Conservation (phyloP, 805 yeast species). For the Sugiyamaella mastotermitis region DNA sequence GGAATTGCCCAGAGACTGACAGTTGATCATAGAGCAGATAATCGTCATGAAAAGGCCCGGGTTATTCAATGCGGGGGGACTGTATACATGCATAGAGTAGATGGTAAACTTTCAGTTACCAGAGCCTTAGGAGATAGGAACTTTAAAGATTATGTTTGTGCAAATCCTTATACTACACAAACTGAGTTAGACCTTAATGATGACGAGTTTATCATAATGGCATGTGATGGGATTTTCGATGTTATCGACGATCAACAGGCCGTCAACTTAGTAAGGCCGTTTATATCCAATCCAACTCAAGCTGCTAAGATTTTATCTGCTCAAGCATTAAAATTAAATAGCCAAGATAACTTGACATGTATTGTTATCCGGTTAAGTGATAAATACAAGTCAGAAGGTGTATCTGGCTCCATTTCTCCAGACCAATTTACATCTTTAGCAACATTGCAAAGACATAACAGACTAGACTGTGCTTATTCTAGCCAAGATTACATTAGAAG, state of each 20-base stretch:
- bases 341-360: conserved; percentile 88
- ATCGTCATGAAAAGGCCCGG: conserved; percentile 65
- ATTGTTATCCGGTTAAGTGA: conserved; percentile 77
- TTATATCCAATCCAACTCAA: conserved; percentile 47
- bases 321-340: conserved; percentile 66
- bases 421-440: too few relatives aligned
- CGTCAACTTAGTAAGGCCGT: conserved; percentile 53
- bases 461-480: too few relatives aligned
- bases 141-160: conserved; percentile 80
- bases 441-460: too few relatives aligned
- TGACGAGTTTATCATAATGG: conserved; percentile 80
- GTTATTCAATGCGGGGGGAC: conserved; percentile 76
- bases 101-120: conserved; percentile 91
- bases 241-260: conserved; percentile 83
- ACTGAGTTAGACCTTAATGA: conserved; percentile 39
- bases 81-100: conserved; percentile 81
- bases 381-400: too few relatives aligned
- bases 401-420: too few relatives aligned
- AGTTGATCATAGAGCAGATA: conserved; percentile 90
- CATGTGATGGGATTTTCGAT: conserved; percentile 98
- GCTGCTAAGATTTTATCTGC: conserved; percentile 66
- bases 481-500: too few relatives aligned
- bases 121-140: conserved; percentile 88
- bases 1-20: conserved; percentile 72
- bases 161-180: conserved; percentile 86